Evolutionary conservation across 805 yeast genomes (phyloP).

Genomic region (Metschnikowia peoriensis): DNA sequence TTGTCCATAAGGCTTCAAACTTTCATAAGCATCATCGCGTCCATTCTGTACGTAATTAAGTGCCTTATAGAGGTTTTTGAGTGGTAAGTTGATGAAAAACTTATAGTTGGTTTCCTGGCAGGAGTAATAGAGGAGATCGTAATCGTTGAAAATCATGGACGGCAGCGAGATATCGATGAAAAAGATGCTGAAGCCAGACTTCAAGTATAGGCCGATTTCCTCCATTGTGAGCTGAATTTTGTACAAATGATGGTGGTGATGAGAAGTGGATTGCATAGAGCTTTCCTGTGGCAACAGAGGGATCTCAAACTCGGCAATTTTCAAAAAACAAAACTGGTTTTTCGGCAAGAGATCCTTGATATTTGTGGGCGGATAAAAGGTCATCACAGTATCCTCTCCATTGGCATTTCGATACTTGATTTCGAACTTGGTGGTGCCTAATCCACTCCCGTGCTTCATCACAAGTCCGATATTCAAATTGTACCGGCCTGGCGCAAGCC

Average conservation of each 20-base stretch:
- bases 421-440: conserved; percentile 58
- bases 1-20: conserved; percentile 14
- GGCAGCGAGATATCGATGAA: conserved; percentile 46
- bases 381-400: conserved; percentile 28
- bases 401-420: conserved; percentile 31
- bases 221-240: conserved; percentile 49
- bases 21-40: conserved; percentile 17
- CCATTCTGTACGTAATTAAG: conserved; percentile 38
- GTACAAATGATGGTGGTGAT: conserved; percentile 23
- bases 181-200: conserved; percentile 48
- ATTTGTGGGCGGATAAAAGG: conserved; percentile 55
- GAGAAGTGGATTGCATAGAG: not conserved
- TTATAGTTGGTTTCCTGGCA: conserved; percentile 41
- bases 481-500: conserved; percentile 49
- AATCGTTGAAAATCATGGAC: conserved; percentile 40
- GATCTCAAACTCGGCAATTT: conserved; percentile 48
- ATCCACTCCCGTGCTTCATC: conserved; percentile 52
- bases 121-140: conserved; percentile 41
- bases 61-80: conserved; percentile 48
- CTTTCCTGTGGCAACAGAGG: conserved; percentile 14
- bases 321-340: conserved; percentile 47
- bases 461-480: conserved; percentile 52
- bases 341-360: conserved; percentile 58
- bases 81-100: conserved; percentile 43
- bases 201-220: conserved; percentile 54